phyloP scores from a whole-genome alignment of 2,329 filamentous ascomycete genomes.

The Cercospora brassicicola region DNA sequence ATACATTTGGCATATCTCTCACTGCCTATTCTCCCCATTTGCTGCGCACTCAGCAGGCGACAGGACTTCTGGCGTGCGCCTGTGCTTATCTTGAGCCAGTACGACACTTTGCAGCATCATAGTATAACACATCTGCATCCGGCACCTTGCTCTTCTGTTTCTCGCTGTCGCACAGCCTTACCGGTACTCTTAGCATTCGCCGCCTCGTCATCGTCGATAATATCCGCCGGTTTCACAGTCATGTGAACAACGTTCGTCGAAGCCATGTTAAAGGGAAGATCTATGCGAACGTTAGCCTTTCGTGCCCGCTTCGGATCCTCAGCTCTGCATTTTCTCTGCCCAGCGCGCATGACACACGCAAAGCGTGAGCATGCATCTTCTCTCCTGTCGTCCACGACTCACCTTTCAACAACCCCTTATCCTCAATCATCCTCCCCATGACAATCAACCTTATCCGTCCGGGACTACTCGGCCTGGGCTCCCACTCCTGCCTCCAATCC shows the following conservation, averaged over 20 bases:
- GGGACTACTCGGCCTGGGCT: conserved; percentile 78
- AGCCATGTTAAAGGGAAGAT: conserved; percentile 71
- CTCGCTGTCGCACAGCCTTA: conserved; percentile 51
- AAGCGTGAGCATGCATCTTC: conserved; percentile 39
- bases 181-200: conserved; percentile 66
- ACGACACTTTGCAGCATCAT: neutral
- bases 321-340: conserved; percentile 66
- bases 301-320: conserved; percentile 68
- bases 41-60: neutral
- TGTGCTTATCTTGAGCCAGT: too few species aligned
- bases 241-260: conserved; percentile 87
- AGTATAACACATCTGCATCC: conserved; percentile 66
- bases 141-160: conserved; percentile 58
- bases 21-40: neutral
- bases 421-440: conserved; percentile 86
- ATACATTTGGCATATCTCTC: neutral
- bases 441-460: conserved; percentile 88
- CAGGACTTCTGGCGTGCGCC: neutral
- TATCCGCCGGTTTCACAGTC: conserved; percentile 83
- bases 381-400: conserved; percentile 67
- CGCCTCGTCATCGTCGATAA: conserved; percentile 72
- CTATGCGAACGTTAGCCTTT: neutral
- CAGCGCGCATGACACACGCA: neutral
- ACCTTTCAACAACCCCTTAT: conserved; percentile 84
- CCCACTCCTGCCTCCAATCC: conserved; percentile 89